These are phyloP conservation scores for Pleurozium schreberi DNA, from an alignment of 225 moss, liverwort and hornwort genomes.

Conservation along the genomic window DNA sequence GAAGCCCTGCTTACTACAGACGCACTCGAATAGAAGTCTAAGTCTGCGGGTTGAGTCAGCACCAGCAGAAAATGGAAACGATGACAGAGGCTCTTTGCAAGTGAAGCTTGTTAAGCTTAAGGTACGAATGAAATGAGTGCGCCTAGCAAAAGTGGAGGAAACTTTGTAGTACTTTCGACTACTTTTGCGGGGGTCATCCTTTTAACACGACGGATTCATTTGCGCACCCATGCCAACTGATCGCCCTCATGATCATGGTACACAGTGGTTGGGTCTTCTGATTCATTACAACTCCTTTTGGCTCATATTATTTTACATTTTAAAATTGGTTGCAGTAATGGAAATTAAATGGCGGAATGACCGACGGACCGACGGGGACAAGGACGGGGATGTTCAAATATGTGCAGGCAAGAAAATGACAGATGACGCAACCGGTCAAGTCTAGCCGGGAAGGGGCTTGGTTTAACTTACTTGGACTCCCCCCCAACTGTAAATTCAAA, in stretches of 20 bases:
- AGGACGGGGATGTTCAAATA: background rate
- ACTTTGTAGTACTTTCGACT: background rate
- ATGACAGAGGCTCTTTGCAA: background rate
- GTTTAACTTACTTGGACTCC: background rate
- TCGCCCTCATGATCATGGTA: background rate
- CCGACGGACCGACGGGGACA: background rate
- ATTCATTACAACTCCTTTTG: background rate
- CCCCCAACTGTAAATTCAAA: background rate
- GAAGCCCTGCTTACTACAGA: too few species aligned
- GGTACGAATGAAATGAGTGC: background rate
- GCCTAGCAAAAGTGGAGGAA: rapidly evolving
- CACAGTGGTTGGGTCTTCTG: background rate
- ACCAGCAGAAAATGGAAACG: background rate
- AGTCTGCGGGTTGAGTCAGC: background rate
- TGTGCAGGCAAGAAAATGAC: background rate
- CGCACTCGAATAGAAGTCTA: background rate
- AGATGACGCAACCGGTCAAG: background rate
- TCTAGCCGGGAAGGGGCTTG: background rate
- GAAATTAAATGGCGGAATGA: too few species aligned
- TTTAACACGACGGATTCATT: too few species aligned
- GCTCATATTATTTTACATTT: background rate
- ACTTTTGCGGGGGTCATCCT: background rate
- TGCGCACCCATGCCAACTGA: too few species aligned
- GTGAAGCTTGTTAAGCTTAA: background rate
- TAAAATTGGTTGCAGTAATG: background rate